These are phyloP conservation scores for Cladobotryum mycophilum DNA, from an alignment of 2,329 filamentous ascomycete genomes.

Conservation along the genomic window DNA sequence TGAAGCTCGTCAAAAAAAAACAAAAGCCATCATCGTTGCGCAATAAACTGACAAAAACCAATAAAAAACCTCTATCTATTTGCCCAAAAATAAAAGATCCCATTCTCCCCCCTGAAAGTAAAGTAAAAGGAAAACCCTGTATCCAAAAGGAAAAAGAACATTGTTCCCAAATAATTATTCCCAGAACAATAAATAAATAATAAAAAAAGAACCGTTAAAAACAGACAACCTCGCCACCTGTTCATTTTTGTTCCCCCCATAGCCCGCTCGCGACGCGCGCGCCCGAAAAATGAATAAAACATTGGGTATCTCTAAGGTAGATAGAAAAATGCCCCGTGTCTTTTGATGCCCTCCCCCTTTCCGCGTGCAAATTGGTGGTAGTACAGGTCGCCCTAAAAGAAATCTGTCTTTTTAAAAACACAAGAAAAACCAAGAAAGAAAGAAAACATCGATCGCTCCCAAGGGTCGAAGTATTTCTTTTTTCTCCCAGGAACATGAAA, in stretches of 20 bases:
- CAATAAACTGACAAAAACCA: neutral
- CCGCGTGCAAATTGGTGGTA: slow-evolving; percentile 13
- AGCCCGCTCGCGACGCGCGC: slow-evolving; percentile 10
- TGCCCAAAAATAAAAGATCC: slow-evolving; percentile 1
- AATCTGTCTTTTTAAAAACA: slow-evolving; percentile 10
- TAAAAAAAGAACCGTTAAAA: neutral
- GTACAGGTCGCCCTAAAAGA: slow-evolving; percentile 16
- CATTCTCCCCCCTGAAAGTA: neutral
- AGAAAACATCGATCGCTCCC: slow-evolving; percentile 11
- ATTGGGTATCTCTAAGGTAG: slow-evolving; percentile 31
- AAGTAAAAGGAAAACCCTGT: neutral
- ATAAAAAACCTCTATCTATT: slow-evolving; percentile 9
- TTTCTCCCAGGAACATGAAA: neutral
- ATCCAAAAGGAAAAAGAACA: slow-evolving; percentile 1
- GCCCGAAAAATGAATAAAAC: slow-evolving; percentile 16
- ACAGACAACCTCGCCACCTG: slow-evolving; percentile 10
- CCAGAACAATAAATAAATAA: slow-evolving; percentile 2
- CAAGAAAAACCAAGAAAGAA: slow-evolving; percentile 2
- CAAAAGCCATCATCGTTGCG: slow-evolving; percentile 10
- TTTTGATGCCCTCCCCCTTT: slow-evolving; percentile 11
- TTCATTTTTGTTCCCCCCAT: neutral
- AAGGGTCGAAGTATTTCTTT: neutral
- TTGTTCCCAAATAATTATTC: neutral
- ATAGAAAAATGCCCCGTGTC: slow-evolving; percentile 27
- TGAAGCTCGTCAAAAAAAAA: slow-evolving; percentile 10